Evolutionary conservation across 1,284 basidiomycete genomes (phyloP).

Genomic region (Phellinidium pouzarii): DNA sequence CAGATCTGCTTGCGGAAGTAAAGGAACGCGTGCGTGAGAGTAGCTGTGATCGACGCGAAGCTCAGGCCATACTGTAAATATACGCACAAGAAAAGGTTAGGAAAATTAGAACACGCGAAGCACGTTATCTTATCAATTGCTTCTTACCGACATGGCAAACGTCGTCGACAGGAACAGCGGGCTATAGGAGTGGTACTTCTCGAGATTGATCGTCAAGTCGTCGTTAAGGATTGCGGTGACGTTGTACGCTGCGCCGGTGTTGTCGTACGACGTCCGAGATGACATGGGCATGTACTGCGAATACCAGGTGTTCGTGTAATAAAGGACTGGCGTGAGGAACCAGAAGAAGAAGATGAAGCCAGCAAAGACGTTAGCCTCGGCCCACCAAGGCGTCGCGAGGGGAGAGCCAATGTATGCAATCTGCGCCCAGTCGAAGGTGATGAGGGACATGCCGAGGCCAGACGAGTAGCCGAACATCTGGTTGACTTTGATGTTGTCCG

Average conservation of each 20-base stretch:
- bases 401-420: slow-evolving; percentile 58
- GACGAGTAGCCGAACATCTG: slow-evolving; percentile 76
- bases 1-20: slow-evolving; percentile 33
- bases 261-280: slow-evolving; percentile 27
- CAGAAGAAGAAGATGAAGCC: slow-evolving; percentile 79
- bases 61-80: slow-evolving; percentile 16
- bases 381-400: slow-evolving; percentile 65
- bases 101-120: slow-evolving; percentile 21
- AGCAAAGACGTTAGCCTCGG: slow-evolving; percentile 71
- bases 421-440: slow-evolving; percentile 75
- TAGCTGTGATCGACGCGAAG: slow-evolving; percentile 24
- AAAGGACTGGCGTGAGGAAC: slow-evolving; percentile 31
- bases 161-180: slow-evolving; percentile 61
- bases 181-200: slow-evolving; percentile 47
- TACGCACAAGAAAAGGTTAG: neutral
- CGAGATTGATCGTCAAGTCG: slow-evolving; percentile 45
- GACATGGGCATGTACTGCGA: slow-evolving; percentile 42
- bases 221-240: slow-evolving; percentile 44
- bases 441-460: slow-evolving; percentile 69
- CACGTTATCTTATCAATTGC: slow-evolving; percentile 37
- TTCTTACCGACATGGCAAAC: slow-evolving; percentile 43
- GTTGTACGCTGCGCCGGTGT: slow-evolving; percentile 33
- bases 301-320: slow-evolving; percentile 34
- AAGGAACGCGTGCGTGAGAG: slow-evolving; percentile 29
- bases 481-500: slow-evolving; percentile 39